Base-by-base conservation (phyloP, 371 early-diverging fungal species). In the Coemansia sp. region DNA sequence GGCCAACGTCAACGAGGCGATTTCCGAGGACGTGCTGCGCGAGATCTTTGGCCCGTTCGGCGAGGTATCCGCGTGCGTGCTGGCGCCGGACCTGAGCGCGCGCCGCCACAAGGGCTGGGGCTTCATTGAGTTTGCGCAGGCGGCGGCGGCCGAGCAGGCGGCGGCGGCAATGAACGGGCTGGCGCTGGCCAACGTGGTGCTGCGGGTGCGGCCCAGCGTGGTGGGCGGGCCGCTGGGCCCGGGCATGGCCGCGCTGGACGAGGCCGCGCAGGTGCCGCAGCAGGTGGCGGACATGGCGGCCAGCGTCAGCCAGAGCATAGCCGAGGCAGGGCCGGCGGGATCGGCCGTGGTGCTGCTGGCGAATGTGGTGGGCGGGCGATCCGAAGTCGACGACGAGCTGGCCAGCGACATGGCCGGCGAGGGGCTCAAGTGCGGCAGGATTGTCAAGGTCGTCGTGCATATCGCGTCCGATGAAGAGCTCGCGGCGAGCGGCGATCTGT, bases 11-110 rank as follows among this genome's bases (percentile, higher is more conserved):
- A 86, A 88, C 56, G 85, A 86, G 65, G 68, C 79, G 16, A 83
- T 93, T 35, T 76, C 83, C 10, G 91, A 92, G 66, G 80, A 84
- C 1, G 84, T 87, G 65, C 71, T 92, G 58, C 55, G 70, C 33
- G 83, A 81, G 55, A 85, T 93, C 12, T 91, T 93, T 78, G 83
- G 85, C 30, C 82, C 90, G 1, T 91, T 93, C 80, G 93, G 93
- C 7, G 69, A 70, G 9, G 83, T 93, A 35, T 76, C 72, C 36
- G 75, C 77, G 16, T 90, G 88, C 45, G 79, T 86, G 16, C 74
- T 92, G 53, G 68, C 84, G 79, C 86, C 88, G 2, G 86, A 89
- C 63, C 59, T 79, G 26, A 50, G 68, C 31, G 74, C 81, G 31
- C 77, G 87, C 51, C 84, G 83, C 66, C 90, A 90, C 70, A 82